Percentiles rank a stretch among this genome's conserved stretches.
Evolutionary conservation across 1,284 basidiomycete species (phyloP).

Genomic region (Microbotryum violaceum): DNA sequence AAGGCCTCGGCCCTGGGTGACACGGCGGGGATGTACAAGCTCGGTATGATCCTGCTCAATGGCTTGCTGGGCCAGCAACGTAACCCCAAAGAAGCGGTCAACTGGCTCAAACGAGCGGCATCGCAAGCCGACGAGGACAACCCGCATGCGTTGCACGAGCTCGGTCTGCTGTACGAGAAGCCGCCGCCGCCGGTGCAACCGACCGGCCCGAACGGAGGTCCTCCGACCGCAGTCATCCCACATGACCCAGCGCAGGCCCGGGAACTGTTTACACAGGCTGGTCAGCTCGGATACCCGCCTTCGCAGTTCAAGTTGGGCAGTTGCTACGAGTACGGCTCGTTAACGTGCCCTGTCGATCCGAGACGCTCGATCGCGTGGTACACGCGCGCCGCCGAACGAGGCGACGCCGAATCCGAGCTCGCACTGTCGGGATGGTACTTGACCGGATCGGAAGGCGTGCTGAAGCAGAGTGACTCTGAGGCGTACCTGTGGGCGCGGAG

Average conservation of each 20-base stretch:
- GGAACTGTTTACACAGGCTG: slow-evolving; percentile 82
- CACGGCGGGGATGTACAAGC: slow-evolving; percentile 98
- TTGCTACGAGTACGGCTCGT: slow-evolving; percentile 84
- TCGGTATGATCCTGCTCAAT: slow-evolving; percentile 87
- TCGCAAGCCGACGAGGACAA: slow-evolving; percentile 98
- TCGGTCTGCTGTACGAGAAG: slow-evolving; percentile 67
- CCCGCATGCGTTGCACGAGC: slow-evolving; percentile 90
- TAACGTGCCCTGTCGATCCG: slow-evolving; percentile 88
- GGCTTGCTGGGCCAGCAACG: slow-evolving; percentile 75
- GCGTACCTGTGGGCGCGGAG: slow-evolving; percentile 60
- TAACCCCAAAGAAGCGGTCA: slow-evolving; percentile 84
- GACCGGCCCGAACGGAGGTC: slow-evolving; percentile 8
- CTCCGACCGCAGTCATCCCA: slow-evolving; percentile 25
- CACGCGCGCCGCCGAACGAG: slow-evolving; percentile 93
- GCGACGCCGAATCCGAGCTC: slow-evolving; percentile 67
- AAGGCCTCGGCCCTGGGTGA: slow-evolving; percentile 94
- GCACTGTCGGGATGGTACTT: slow-evolving; percentile 93
- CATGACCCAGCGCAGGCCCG: slow-evolving; percentile 70
- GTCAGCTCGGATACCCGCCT: slow-evolving; percentile 85
- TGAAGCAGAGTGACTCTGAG: slow-evolving; percentile 96
- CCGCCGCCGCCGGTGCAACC: slow-evolving; percentile 48
- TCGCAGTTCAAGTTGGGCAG: slow-evolving; percentile 92
- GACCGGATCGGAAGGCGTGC: slow-evolving; percentile 63
- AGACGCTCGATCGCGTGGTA: slow-evolving; percentile 95
- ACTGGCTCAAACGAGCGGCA: slow-evolving; percentile 90